phyloP scores from a whole-genome alignment of 768 basidiomycete species.

The Pleurotus salmoneostramineus region DNA sequence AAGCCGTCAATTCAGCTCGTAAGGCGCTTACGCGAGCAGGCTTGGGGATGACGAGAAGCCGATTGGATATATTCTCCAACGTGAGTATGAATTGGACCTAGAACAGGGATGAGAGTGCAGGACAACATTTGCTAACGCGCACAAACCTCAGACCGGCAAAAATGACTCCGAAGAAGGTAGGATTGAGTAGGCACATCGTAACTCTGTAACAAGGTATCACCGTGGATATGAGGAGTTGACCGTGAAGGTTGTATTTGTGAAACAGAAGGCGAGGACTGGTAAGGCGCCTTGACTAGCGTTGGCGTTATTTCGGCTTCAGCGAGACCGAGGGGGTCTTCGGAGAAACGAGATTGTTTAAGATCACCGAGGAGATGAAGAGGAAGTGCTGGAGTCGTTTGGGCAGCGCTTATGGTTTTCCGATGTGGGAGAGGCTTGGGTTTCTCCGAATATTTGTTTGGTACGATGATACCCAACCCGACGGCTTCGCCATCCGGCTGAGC shows the following conservation, averaged over 20 bases:
- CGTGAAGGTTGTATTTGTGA: conserved; percentile 41
- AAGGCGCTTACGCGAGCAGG: conserved; percentile 96
- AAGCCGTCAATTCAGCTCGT: conserved; percentile 88
- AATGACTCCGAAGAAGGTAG: conserved; percentile 79
- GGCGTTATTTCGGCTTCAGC: conserved; percentile 39
- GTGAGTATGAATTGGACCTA: conserved; percentile 84
- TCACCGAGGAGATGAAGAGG: conserved; percentile 52
- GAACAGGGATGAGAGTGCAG: conserved; percentile 12
- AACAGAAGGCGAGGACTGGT: conserved; percentile 71
- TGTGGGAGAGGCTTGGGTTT: conserved; percentile 18
- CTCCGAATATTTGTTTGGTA: conserved; percentile 15
- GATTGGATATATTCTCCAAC: conserved; percentile 90
- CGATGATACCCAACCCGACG: conserved; percentile 11
- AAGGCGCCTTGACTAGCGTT: conserved; percentile 36
- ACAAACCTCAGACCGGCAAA: conserved; percentile 81
- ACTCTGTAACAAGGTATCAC: conserved; percentile 57
- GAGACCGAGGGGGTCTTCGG: conserved; percentile 75
- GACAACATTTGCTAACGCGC: neutral
- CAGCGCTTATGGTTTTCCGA: conserved; percentile 53
- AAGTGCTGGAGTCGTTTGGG: conserved; percentile 73
- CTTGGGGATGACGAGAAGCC: conserved; percentile 86
- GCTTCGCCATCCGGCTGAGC: conserved; percentile 21
- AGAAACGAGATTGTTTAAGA: conserved; percentile 50
- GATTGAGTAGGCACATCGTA: conserved; percentile 68
- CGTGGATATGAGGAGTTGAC: conserved; percentile 36